Conservation (phyloP, 192 early-diverging fungal species). For the Linnemannia exigua region DNA sequence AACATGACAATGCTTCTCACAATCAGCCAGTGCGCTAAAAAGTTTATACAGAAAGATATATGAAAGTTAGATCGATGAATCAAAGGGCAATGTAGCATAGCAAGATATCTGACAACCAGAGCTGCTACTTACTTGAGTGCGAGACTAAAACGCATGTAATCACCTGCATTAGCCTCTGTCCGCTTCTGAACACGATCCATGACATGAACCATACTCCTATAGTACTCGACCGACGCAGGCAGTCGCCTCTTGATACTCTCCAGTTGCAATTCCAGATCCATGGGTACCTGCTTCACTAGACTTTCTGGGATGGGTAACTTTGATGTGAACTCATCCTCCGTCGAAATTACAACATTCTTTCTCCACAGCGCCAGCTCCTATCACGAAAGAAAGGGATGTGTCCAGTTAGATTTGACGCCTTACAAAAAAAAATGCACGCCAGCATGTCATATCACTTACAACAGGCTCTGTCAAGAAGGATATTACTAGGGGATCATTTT, state of each 20-base stretch:
- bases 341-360: conserved; percentile 63
- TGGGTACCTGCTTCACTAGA: conserved; percentile 44
- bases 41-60: background rate
- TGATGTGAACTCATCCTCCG: conserved; percentile 69
- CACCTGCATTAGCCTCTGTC: conserved; percentile 71
- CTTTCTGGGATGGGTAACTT: conserved; percentile 18
- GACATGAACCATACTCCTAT: conserved; percentile 66
- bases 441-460: conserved; percentile 60
- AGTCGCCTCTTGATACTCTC: conserved; percentile 59
- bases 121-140: conserved; percentile 63
- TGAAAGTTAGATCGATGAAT: background rate
- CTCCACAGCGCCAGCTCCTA: conserved; percentile 72
- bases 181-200: conserved; percentile 74
- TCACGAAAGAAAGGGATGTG: too few species aligned
- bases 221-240: conserved; percentile 64
- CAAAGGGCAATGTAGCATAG: background rate
- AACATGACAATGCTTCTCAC: conserved; percentile 65
- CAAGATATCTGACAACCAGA: background rate
- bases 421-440: too few species aligned
- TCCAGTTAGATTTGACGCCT: background rate
- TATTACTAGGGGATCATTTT: conserved; percentile 69
- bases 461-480: conserved; percentile 77
- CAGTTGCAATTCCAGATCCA: conserved; percentile 66
- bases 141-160: conserved; percentile 68
- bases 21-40: conserved; percentile 64